Percentiles rank a stretch among this genome's conserved stretches.
phyloP scores from a whole-genome alignment of 139 green algal species.

The Coelastrella sp. region DNA sequence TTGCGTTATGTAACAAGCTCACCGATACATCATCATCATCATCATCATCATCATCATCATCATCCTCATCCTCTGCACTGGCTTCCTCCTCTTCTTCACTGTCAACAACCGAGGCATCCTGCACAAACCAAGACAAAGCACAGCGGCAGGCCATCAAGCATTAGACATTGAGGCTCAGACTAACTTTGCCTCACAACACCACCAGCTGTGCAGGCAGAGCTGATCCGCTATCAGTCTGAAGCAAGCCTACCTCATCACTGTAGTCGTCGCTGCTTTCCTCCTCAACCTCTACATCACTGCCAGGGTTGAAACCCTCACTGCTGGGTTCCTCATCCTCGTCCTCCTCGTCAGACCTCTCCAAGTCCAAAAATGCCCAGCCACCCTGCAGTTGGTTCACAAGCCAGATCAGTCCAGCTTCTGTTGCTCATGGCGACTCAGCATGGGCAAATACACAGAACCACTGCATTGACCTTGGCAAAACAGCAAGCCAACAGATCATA shows the following conservation, averaged over 20 bases:
- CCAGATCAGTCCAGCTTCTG: neutral
- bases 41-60: too few relatives aligned
- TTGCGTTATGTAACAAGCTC: too few relatives aligned
- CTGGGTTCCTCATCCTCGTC: constrained; percentile 76
- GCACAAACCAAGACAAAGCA: neutral
- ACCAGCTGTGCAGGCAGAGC: neutral
- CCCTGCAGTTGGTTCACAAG: constrained; percentile 67
- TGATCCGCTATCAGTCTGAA: neutral
- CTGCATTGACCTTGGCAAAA: neutral
- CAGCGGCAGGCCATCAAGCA: neutral
- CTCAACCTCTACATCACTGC: constrained; percentile 66
- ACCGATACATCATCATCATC: too few relatives aligned
- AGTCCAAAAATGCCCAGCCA: constrained; percentile 98
- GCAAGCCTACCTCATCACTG: constrained; percentile 36
- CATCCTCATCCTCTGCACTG: constrained; percentile 59
- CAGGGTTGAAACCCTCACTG: constrained; percentile 78
- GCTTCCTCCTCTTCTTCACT: constrained; percentile 57
- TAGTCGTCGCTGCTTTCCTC: constrained; percentile 27
- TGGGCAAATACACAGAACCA: neutral
- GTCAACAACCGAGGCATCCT: constrained; percentile 47
- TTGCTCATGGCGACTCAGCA: neutral
- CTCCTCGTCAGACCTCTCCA: constrained; percentile 83
- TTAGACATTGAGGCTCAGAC: neutral
- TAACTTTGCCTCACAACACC: neutral
- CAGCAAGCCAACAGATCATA: neutral